Base-by-base conservation (phyloP, 164 flowering plant species). In the Nelumbo lutea region DNA sequence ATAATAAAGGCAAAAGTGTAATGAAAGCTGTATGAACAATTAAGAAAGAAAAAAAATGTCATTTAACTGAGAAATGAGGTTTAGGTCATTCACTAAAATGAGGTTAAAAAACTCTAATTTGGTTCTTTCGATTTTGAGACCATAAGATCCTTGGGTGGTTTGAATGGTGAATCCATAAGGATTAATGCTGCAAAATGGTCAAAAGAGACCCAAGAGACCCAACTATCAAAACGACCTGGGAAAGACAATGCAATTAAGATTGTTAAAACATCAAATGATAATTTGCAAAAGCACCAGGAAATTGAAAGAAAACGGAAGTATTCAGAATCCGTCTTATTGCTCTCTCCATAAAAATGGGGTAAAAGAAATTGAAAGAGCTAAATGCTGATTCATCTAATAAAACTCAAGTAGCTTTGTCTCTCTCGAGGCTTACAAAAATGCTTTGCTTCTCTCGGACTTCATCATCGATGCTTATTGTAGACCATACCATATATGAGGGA, bases 51-150 rank as follows among this genome's bases (percentile, higher is more conserved):
- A 27, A 27, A 27, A 27, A 27, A 27, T 27, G 27, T 27, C 27
- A 27, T 27, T 27, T 27, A 27, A 27, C 27, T 27, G 27, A 27
- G 27, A 81, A 94, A 86, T 71, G 97, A 90, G 68, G 79, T 86
- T 47, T n/a, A 85, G 66, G 72, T 85, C 86, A 62, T 77, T 76
- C 75, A 66, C 47, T 42, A 78, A 65, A 38, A 77, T 77, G 75
- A 27, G 27, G 27, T 27, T 27, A 79, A 68, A 46, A 78, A 76
- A 8, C 52, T 86, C 56, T 88, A 83, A 64, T 83, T 84, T 79
- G 90, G 90, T 55, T 85, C 93, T 61, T 68, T 83, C 62, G 79
- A 83, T 70, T 70, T 70, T 75, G 84, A 53, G 8, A 64, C 74
- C 71, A 78, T 79, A 65, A 79, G 72, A 67, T 73, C 87, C 68